Conservation (phyloP, 2,329 filamentous ascomycete genomes). For the Cladosporium sphaerospermum region DNA sequence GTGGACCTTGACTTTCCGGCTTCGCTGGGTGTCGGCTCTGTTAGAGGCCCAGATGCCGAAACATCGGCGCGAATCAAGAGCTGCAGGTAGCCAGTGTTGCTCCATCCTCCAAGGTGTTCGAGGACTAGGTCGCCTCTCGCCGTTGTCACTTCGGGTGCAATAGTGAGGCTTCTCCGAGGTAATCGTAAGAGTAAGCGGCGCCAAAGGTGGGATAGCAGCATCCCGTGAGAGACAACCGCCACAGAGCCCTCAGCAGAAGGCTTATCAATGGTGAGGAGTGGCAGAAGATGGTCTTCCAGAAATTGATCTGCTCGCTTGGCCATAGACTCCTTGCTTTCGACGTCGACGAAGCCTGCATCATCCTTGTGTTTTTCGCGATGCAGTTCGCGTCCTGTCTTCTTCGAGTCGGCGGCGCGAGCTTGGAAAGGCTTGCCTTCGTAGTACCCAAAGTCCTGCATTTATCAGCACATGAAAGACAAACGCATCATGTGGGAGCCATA, state of each 20-base stretch:
- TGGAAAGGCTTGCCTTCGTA: conserved; percentile 60
- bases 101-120: conserved; percentile 54
- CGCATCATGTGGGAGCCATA: background rate
- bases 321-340: conserved; percentile 66
- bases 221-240: conserved; percentile 74
- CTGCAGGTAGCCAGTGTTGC: conserved; percentile 59
- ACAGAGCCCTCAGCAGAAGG: conserved; percentile 38
- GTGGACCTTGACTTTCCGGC: background rate
- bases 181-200: conserved; percentile 55
- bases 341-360: conserved; percentile 45
- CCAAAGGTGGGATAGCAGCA: conserved; percentile 68
- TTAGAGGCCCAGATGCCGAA: background rate
- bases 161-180: conserved; percentile 37
- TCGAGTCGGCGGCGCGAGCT: conserved; percentile 32
- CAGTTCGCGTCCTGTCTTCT: conserved; percentile 34
- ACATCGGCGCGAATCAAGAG: conserved; percentile 16
- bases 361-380: conserved; percentile 35
- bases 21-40: background rate
- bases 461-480: background rate
- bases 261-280: conserved; percentile 41
- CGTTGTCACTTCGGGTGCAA: conserved; percentile 39
- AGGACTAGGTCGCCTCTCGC: conserved; percentile 35
- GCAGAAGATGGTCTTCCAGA: conserved; percentile 56
- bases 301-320: conserved; percentile 58
- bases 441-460: conserved; percentile 57